Conservation (phyloP, 2,329 filamentous ascomycete genomes). For the Venturia nashicola region DNA sequence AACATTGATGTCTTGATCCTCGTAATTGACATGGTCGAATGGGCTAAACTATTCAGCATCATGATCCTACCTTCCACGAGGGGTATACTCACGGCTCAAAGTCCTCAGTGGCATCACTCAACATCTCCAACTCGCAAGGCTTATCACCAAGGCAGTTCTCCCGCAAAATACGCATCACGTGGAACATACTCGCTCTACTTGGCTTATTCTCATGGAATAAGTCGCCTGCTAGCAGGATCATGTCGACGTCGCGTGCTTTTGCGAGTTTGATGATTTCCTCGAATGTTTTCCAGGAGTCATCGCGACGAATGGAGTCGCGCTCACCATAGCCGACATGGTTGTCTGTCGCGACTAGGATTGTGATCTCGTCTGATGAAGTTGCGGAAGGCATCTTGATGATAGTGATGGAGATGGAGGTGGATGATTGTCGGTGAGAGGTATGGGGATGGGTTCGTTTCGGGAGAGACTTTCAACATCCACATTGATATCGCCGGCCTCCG, state of each 20-base stretch:
- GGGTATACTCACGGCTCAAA: conserved; percentile 51
- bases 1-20: conserved; percentile 93
- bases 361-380: conserved; percentile 67
- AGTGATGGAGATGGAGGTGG: background rate
- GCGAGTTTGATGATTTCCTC: conserved; percentile 90
- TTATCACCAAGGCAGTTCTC: conserved; percentile 93
- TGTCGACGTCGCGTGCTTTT: conserved; percentile 82
- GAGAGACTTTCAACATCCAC: background rate
- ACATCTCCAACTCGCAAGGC: conserved; percentile 85
- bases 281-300: conserved; percentile 94
- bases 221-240: conserved; percentile 90
- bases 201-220: conserved; percentile 98
- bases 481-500: background rate
- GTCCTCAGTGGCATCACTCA: conserved; percentile 84
- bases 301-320: conserved; percentile 82
- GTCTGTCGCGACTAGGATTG: conserved; percentile 86
- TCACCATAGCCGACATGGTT: conserved; percentile 98
- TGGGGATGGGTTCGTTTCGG: background rate
- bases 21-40: conserved; percentile 93
- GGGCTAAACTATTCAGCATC: conserved; percentile 31
- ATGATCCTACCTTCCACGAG: background rate
- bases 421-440: background rate
- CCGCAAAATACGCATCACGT: conserved; percentile 89
- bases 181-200: conserved; percentile 87
- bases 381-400: background rate